Base-by-base conservation (phyloP, 2,329 filamentous ascomycete genomes). In the Ceratocystis lukuohia region DNA sequence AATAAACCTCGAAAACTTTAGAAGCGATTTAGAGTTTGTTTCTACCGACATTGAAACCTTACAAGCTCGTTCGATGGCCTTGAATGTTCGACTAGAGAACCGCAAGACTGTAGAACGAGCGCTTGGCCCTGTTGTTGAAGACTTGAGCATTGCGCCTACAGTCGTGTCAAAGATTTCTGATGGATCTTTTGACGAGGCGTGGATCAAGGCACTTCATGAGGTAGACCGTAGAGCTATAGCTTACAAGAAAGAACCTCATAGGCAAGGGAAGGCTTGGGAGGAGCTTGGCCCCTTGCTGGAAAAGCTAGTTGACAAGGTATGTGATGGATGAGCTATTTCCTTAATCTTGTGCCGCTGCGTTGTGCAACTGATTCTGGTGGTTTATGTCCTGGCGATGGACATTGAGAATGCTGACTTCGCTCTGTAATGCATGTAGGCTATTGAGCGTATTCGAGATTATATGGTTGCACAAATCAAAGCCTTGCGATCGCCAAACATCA, bases 31-130 rank as follows among this genome's bases (percentile, higher is more conserved):
- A 10, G 93, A 91, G 7, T 84, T 86, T 15, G 94, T 99, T 12
- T 96, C 94, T 1, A 88, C 91, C 5, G 94, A 99, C 74, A 99
- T 99, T 64, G 94, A 99, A 76, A 91, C 87, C 1, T 78, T 99
- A 50, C 94, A 99, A 76, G 86, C 88, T 64, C 85, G 94, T 61
- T 99, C 94, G 0, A 83, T 87, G 10, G 85, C 88, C 6, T 77
- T 99, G 68, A 96, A 91, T 71, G 85, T 89, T 45, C 87, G 91
- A 71, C 79, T 99, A 37, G 88, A 96, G 70, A 96, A 96, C 72
- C 84, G 95, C 45, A 92, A 88, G 74, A 86, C 88, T 17, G 90
- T 97, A 3, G 94, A 97, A 76, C 92, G 89, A 74, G 82, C 91
- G 1, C 79, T 99, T 33, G 91, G 88, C 0, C 91, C 94, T 0